Percentiles rank a stretch among this genome's conserved stretches.
These are phyloP conservation scores for Penicillium fuscoglaucum DNA, from an alignment of 2,329 filamentous ascomycete species.

Conservation along the genomic window DNA sequence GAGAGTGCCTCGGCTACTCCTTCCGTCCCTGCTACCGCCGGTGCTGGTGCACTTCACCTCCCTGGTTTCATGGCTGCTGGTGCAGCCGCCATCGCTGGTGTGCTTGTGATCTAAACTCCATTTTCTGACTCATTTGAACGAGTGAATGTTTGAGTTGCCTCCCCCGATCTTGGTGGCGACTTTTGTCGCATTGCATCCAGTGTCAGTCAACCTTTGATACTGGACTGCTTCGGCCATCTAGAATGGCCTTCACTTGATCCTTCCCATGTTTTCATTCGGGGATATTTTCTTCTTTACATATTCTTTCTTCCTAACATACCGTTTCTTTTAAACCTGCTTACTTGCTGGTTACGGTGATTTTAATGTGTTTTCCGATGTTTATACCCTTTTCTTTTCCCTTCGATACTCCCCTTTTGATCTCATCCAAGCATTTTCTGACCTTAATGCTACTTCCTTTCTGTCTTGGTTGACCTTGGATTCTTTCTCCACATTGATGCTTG, in stretches of 20 bases:
- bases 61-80: slow-evolving; percentile 33
- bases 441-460: slow-evolving; percentile 3
- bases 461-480: slow-evolving; percentile 8
- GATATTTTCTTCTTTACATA: slow-evolving; percentile 7
- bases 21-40: slow-evolving; percentile 20
- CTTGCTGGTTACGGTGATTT: slow-evolving; percentile 7
- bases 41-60: slow-evolving; percentile 26
- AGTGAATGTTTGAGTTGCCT: not conserved
- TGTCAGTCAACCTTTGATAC: not conserved
- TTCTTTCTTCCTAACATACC: not conserved
- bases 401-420: slow-evolving; percentile 2
- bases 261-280: not conserved
- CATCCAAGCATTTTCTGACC: slow-evolving; percentile 1
- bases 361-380: slow-evolving; percentile 9
- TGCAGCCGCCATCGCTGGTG: slow-evolving; percentile 34
- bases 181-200: not conserved
- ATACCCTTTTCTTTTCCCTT: slow-evolving; percentile 11
- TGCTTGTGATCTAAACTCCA: slow-evolving; percentile 34
- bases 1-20: not conserved
- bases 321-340: not conserved
- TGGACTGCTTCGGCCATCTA: slow-evolving; percentile 6
- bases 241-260: slow-evolving; percentile 4
- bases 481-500: slow-evolving; percentile 4
- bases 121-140: not conserved
- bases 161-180: slow-evolving; percentile 10